Percentiles rank a stretch among this genome's conserved stretches.
Conservation (phyloP, 805 yeast species). For the Kazachstania kunashirensis region DNA sequence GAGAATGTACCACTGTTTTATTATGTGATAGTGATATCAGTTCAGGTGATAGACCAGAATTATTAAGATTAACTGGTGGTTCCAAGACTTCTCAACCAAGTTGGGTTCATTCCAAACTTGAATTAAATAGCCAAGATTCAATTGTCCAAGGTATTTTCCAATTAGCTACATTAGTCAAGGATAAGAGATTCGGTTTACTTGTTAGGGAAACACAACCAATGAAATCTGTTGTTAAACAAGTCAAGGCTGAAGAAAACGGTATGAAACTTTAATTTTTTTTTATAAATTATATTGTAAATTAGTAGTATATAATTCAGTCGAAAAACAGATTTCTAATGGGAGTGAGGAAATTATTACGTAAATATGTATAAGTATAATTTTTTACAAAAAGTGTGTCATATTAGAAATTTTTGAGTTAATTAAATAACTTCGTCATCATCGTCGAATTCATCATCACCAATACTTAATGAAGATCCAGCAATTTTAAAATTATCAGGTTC, state of each 20-base stretch:
- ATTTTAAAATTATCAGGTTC: slow-evolving; percentile 76
- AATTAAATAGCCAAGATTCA: slow-evolving; percentile 41
- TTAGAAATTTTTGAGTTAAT: not conserved
- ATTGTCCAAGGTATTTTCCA: slow-evolving; percentile 40
- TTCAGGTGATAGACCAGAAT: slow-evolving; percentile 39
- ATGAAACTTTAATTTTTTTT: slow-evolving; percentile 9
- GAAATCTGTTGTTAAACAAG: slow-evolving; percentile 23
- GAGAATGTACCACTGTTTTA: slow-evolving; percentile 71
- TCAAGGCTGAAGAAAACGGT: slow-evolving; percentile 6
- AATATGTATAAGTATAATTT: too few species aligned
- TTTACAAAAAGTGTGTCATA: not conserved
- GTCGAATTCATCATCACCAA: slow-evolving; percentile 31
- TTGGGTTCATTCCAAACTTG: slow-evolving; percentile 78
- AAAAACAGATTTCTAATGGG: not conserved
- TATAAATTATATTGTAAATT: slow-evolving; percentile 2
- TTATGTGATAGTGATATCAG: slow-evolving; percentile 39
- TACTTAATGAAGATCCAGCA: slow-evolving; percentile 34
- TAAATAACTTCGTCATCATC: slow-evolving; percentile 12
- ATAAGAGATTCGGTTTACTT: slow-evolving; percentile 57
- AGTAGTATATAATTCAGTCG: not conserved
- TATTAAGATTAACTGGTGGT: slow-evolving; percentile 78
- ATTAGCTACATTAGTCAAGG: slow-evolving; percentile 52
- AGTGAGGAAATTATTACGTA: too few species aligned
- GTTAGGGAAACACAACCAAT: slow-evolving; percentile 55
- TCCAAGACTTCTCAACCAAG: slow-evolving; percentile 56